Base-by-base conservation (phyloP, 176 grass and related monocot species). In the Carex cristatella region DNA sequence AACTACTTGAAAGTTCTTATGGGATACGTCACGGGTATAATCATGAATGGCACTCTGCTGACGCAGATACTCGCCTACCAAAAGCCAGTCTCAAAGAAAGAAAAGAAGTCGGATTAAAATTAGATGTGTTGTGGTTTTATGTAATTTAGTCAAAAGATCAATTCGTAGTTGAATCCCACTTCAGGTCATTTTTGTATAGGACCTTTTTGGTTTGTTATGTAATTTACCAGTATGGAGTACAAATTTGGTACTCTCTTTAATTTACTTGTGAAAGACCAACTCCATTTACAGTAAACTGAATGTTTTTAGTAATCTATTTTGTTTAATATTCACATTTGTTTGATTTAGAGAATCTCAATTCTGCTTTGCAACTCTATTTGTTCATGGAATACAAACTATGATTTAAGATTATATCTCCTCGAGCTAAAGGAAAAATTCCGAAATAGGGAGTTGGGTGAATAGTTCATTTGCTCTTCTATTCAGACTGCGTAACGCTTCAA, bases 11-110 rank as follows among this genome's bases (percentile, higher is more conserved):
- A 93, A 98, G 96, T 98, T 84, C 80, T 95, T 44, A 88, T 93
- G 93, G 96, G 96, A 83, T 98, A 93, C 3, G 85, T 87, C 38
- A 88, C 93, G 0, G 93, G 96, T 70, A 94, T 95, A 19, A 23
- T 84, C 56, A 98, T 83, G 87, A 98, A 98, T 58, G 96, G 96
- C 9, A 98, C 96, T 5, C 64, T 98, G 56, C 80, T 95, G 64
- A 84, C 87, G 76, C 93, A 95, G 85, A 98, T 98, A 88, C 18
- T 95, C 4, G 8, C 87, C 28, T 98, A 98, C 87, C 86, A 88
- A 82, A 94, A 94, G 51, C 30, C 88, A 0, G 19, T 7, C 30
- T 80, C 78, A 4, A 95, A 95, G 89, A 92, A 95, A 81, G 89
- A 91, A 80, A 98, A 95, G 95, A 94, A 99, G 86, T 76, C 78